phyloP scores from a whole-genome alignment of 768 basidiomycete species.

The Serendipita sp. region DNA sequence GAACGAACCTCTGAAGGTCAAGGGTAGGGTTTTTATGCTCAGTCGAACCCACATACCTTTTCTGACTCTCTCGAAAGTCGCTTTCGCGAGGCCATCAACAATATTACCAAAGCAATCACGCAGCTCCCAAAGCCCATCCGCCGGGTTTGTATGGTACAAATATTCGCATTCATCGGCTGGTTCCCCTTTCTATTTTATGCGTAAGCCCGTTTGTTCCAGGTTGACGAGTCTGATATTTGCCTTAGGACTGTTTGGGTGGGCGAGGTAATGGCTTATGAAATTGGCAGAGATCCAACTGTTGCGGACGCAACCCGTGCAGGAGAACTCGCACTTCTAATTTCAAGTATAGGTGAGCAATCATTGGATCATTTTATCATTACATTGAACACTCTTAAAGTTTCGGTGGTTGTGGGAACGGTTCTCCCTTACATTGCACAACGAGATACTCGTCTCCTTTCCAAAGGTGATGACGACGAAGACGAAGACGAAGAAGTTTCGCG shows the following conservation, averaged over 20 bases:
- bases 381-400: conserved; percentile 36
- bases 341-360: conserved; percentile 58
- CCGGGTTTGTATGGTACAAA: conserved; percentile 81
- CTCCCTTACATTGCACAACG: conserved; percentile 71
- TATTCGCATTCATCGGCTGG: conserved; percentile 98
- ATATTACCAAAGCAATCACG: conserved; percentile 56
- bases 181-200: conserved; percentile 93
- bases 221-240: neutral
- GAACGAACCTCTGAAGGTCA: neutral
- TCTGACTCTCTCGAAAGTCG: conserved; percentile 25
- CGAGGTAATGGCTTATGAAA: conserved; percentile 80
- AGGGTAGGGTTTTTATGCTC: conserved; percentile 1
- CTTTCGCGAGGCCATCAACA: conserved; percentile 56
- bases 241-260: conserved; percentile 81
- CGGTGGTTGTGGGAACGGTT: conserved; percentile 64
- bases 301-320: conserved; percentile 73
- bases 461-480: conserved; percentile 41
- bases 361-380: neutral
- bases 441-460: conserved; percentile 62
- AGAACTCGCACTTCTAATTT: conserved; percentile 76
- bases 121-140: conserved; percentile 72
- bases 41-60: too few relatives aligned
- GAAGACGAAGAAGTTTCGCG: conserved; percentile 60
- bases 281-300: conserved; percentile 54
- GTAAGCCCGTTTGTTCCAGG: conserved; percentile 26